Base-by-base conservation (phyloP, 225 moss, liverwort and hornwort genomes). In the Lunularia cruciata region DNA sequence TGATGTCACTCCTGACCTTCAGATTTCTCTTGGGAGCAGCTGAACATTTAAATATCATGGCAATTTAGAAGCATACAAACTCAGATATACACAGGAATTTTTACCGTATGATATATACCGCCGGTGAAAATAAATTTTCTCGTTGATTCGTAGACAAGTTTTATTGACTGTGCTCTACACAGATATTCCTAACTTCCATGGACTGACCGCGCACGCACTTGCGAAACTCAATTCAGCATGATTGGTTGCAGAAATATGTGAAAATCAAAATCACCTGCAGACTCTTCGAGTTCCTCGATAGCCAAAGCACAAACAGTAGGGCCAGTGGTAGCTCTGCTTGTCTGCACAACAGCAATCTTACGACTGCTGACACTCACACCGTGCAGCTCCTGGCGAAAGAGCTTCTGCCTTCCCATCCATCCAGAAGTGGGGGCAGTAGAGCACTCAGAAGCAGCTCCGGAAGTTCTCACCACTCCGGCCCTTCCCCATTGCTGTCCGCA, bases 281-380 rank as follows among this genome's bases (percentile, higher is more conserved):
- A 63, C 76, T 79, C 77, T 42, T 79, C 77, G 15, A 73, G 84
- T 47, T 88, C 90, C 74, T 91, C 88, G 0, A 82, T 77, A 27
- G 85, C 85, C 60, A 88, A 80, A 13, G 85, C 68, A 71, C 71
- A 83, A 43, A 75, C 77, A 0, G 76, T 70, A 31, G 72, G 70
- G 30, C 66, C 48, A 3, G 33, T 28, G 8, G 60, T 62, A 11
- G 49, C 7, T 32, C 45, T 67, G 4, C 3, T 27, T 27, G 18
- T 69, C 16, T 16, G 60, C 4, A 33, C 26, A 9, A 35, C 8
- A 12, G 47, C 9, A 12, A n/a, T 23, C 35, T 27, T 53, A 13
- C 57, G 12, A 9, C 43, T 67, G 23, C 58, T 67, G 36, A 79
- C 19, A 1, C 53, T 65, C 4, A 49, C 45, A 3, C 79, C 74